Base-by-base conservation (phyloP, 2,329 filamentous ascomycete genomes). In the Penicillium sp. region DNA sequence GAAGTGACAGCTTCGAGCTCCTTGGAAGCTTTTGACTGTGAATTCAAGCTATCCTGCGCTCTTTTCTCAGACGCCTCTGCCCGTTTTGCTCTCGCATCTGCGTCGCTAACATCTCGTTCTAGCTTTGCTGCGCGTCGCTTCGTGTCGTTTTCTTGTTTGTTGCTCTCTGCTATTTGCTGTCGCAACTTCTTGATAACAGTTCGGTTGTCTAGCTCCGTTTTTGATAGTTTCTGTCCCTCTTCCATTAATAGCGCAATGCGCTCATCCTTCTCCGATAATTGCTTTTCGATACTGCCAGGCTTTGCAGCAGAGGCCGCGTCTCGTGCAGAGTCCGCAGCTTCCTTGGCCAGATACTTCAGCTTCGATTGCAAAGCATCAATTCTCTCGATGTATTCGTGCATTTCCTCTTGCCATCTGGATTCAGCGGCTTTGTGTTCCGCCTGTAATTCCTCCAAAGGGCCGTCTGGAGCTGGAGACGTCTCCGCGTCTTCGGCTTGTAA, bases 361-460 rank as follows among this genome's bases (percentile, higher is more conserved):
- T 99, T 97, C 6, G 91, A 85, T 70, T 97, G 90, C 1, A 99
- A 76, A 3, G 92, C 89, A 76, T 99, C 94, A 55, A 97, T 94
- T 35, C 89, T 86, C 73, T 99, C 94, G 6, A 93, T 82, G 61
- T 96, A 90, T 49, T 82, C 82, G 65, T 94, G 86, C 42, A 91
- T 81, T 69, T 97, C 94, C 64, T 94, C 90, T 57, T 93, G 87
- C 62, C 90, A 84, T 60, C 85, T 82, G 33, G 74, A 74, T 58
- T 84, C 77, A 0, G 78, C 77, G 28, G 76, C 72, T 48, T 79
- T 75, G 47, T 83, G 74, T 52, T 80, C 74, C 66, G 78, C 67
- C 65, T 76, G 77, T 60, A 84, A 69, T 45, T 77, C 73, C 5
- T 75, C 67, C 42, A 84, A 72, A 20, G 35, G 24, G 21, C 26